A percentile compares a stretch with the other conserved stretches of the same genome.
These are phyloP conservation scores for Plicaturopsis crispa DNA, from an alignment of 768 basidiomycete genomes.

Conservation along the genomic window DNA sequence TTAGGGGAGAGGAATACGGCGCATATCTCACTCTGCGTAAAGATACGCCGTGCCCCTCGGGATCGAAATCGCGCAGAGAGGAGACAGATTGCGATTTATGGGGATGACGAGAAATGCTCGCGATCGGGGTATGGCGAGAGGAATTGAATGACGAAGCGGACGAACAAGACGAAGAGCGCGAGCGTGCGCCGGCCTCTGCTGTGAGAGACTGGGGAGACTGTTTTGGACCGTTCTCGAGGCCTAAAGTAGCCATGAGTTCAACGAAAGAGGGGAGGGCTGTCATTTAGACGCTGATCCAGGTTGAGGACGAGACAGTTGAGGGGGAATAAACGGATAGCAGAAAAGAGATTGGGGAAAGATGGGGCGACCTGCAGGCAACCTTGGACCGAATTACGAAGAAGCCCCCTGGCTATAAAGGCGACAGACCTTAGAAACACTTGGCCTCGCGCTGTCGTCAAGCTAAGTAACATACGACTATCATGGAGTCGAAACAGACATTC, in stretches of 20 bases:
- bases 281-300: conserved; percentile 32
- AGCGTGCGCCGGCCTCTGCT: no score
- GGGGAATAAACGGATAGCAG: conserved; percentile 19
- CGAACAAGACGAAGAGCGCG: conserved; percentile 35
- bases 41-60: background rate
- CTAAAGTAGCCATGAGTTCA: conserved; percentile 80
- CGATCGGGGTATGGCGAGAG: conserved; percentile 24
- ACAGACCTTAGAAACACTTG: conserved; percentile 1
- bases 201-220: conserved; percentile 21
- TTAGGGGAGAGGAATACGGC: background rate
- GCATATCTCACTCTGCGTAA: background rate
- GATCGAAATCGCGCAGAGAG: conserved; percentile 28
- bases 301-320: conserved; percentile 15
- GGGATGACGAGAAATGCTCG: conserved; percentile 23
- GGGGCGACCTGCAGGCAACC: conserved; percentile 12
- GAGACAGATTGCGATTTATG: conserved; percentile 38
- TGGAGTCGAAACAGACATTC: conserved; percentile 8
- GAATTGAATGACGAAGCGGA: conserved; percentile 35
- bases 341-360: conserved; percentile 26
- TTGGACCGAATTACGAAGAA: background rate
- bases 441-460: conserved; percentile 2
- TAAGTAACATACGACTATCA: conserved; percentile 12
- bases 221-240: conserved; percentile 47
- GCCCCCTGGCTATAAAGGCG: conserved; percentile 7
- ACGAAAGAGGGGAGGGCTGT: conserved; percentile 79